Conservation (phyloP, 805 yeast genomes). For the Metschnikowia rubicola region DNA sequence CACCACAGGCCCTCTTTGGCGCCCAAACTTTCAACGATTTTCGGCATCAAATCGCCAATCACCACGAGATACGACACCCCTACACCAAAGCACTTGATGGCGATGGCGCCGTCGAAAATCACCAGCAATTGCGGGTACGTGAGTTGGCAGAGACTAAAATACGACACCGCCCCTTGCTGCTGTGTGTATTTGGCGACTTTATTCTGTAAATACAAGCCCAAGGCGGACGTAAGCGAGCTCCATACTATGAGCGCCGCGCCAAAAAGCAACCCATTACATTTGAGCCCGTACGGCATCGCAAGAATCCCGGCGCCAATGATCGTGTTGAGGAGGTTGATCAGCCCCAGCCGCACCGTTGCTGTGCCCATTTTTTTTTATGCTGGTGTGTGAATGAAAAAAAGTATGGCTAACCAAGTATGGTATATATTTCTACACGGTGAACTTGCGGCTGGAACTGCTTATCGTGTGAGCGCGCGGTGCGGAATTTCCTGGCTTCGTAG, state of each 20-base stretch:
- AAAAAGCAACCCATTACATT: constrained; percentile 59
- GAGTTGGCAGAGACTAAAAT: constrained; percentile 46
- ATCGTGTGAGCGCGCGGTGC: neutral
- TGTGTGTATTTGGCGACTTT: constrained; percentile 52
- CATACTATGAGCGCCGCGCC: constrained; percentile 54
- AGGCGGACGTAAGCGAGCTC: constrained; percentile 65
- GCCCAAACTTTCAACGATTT: constrained; percentile 40
- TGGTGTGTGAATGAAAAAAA: no score
- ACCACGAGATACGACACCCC: constrained; percentile 68
- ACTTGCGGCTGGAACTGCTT: neutral
- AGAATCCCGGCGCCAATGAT: constrained; percentile 78
- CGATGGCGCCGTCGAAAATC: constrained; percentile 71
- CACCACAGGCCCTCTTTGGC: constrained; percentile 22
- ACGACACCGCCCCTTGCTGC: constrained; percentile 41
- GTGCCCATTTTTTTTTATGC: constrained; percentile 10
- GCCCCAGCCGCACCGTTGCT: constrained; percentile 50
- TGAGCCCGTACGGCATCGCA: constrained; percentile 72
- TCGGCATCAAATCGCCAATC: constrained; percentile 75
- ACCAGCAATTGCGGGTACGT: constrained; percentile 70
- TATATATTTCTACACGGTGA: no score
- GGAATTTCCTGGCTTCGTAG: no score
- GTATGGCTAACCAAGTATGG: no score
- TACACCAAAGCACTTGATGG: constrained; percentile 77
- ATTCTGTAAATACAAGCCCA: constrained; percentile 63
- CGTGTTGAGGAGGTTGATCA: constrained; percentile 67